Base-by-base conservation (phyloP, 768 basidiomycete species). In the Infundibulicybe gibba region DNA sequence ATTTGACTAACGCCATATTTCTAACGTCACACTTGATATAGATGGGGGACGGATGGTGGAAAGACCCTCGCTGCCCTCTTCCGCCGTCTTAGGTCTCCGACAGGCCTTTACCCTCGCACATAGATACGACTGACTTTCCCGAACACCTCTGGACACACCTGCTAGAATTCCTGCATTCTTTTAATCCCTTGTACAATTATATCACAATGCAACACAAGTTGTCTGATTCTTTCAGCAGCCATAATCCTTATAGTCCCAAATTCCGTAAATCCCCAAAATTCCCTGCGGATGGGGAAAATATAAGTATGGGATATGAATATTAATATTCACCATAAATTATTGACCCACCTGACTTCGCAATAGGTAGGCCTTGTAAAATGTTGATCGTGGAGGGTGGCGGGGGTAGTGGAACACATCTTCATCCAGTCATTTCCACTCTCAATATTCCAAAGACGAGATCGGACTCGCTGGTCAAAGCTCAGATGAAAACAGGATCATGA, bases 11-110 rank as follows among this genome's bases (percentile, higher is more conserved):
- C n/a, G n/a, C n/a, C n/a, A n/a, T n/a, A 3, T 38, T 32, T 32
- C 25, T 20, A 41, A 40, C 53, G 32, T 42, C 45, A 39, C 41
- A 47, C 42, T 19, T 34, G 38, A 6, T 6, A 14, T 48, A 87
- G 84, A 59, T 87, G 85, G 85, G 85, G 84, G 11, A 54, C 75
- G 0, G 83, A 85, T 49, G 85, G 85, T 6, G 85, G 85, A 13
- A 83, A 78, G 59, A 86, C 81, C 0, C 54, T 87, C 32, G 83
- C 77, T 70, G 75, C 75, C 13, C 69, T 87, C 10, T 86, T 87
- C 61, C 71, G 84, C 49, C 75, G 85, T 16, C 67, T 87, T 40
- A 74, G 82, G 17, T 85, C 85, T 19, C 85, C 83, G 12, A 66
- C 66, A 16, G 48, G 61, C 20, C 51, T 54, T 12, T 62, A 49